Conservation (phyloP, 2,329 filamentous ascomycete genomes). For the Colletotrichum sp. region DNA sequence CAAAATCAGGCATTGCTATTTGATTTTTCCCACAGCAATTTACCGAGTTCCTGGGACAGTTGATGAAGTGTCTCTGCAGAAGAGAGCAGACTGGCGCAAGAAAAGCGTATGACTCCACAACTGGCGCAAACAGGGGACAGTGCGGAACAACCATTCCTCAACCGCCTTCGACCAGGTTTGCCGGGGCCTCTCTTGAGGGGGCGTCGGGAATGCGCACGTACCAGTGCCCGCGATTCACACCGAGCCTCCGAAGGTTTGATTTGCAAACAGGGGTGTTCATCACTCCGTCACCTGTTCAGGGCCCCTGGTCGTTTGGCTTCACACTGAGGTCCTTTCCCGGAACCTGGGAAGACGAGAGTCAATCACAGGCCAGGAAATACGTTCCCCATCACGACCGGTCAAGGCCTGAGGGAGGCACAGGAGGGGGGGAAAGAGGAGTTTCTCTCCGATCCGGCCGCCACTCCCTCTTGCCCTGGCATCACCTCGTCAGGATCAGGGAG, state of each 20-base stretch:
- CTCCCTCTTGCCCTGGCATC: not conserved
- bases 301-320: not conserved
- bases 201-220: slow-evolving; percentile 6
- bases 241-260: not conserved
- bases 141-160: not conserved
- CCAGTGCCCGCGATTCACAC: slow-evolving; percentile 2
- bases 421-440: not conserved
- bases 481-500: not conserved
- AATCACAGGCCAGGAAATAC: not conserved
- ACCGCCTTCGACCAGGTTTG: not conserved
- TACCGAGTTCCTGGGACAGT: slow-evolving; percentile 16
- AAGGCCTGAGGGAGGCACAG: not conserved
- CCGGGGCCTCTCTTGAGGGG: not conserved
- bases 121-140: not conserved
- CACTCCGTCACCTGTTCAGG: slow-evolving; percentile 9
- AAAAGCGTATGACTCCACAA: not conserved
- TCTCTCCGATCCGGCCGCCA: not conserved
- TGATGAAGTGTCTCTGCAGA: slow-evolving; percentile 18
- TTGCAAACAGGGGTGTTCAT: slow-evolving; percentile 3
- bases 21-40: slow-evolving; percentile 3
- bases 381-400: slow-evolving; percentile 13
- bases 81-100: not conserved
- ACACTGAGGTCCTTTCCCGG: slow-evolving; percentile 5
- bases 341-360: slow-evolving; percentile 10
- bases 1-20: not conserved